A percentile compares a stretch with the other conserved stretches of the same genome.
These are phyloP conservation scores for Aspergillus bridgeri DNA, from an alignment of 495 filamentous ascomycete genomes.

Conservation along the genomic window DNA sequence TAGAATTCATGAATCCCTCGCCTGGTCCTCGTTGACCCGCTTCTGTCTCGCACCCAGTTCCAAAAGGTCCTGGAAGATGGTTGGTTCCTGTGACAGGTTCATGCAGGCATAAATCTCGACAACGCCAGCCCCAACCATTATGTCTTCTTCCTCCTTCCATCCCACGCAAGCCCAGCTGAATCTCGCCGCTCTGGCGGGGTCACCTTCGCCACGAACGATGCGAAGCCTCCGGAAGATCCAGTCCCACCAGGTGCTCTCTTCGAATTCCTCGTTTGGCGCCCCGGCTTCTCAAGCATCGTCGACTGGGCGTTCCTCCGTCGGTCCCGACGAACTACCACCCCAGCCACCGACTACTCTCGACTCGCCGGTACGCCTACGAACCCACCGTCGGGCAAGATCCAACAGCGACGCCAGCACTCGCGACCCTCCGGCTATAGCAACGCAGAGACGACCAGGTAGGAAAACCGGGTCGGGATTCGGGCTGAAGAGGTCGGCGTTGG, in stretches of 20 bases:
- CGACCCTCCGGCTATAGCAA: slow-evolving; percentile 35
- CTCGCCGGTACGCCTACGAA: slow-evolving; percentile 29
- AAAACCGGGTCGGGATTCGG: slow-evolving; percentile 55
- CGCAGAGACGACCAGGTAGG: slow-evolving; percentile 47
- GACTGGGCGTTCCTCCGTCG: slow-evolving; percentile 24
- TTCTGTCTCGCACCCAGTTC: neutral
- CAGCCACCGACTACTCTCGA: slow-evolving; percentile 12
- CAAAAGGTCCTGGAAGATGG: slow-evolving; percentile 9
- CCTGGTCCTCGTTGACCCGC: neutral
- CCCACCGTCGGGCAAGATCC: slow-evolving; percentile 60
- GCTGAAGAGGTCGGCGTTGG: slow-evolving; percentile 58
- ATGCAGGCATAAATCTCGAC: slow-evolving; percentile 8
- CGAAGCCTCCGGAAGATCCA: slow-evolving; percentile 51
- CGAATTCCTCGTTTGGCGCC: slow-evolving; percentile 18
- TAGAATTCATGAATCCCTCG: neutral
- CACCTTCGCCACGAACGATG: slow-evolving; percentile 46
- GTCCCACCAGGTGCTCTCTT: slow-evolving; percentile 48
- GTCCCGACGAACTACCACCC: slow-evolving; percentile 18
- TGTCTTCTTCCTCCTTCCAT: slow-evolving; percentile 20
- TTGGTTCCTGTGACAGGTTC: slow-evolving; percentile 7
- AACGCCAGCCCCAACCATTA: slow-evolving; percentile 7
- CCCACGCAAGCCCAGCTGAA: slow-evolving; percentile 24
- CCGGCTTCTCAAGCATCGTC: slow-evolving; percentile 34
- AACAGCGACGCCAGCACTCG: slow-evolving; percentile 65
- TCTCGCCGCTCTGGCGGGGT: slow-evolving; percentile 34